phyloP scores from a whole-genome alignment of 192 early-diverging fungal species.

The Dimargaris verticillata region DNA sequence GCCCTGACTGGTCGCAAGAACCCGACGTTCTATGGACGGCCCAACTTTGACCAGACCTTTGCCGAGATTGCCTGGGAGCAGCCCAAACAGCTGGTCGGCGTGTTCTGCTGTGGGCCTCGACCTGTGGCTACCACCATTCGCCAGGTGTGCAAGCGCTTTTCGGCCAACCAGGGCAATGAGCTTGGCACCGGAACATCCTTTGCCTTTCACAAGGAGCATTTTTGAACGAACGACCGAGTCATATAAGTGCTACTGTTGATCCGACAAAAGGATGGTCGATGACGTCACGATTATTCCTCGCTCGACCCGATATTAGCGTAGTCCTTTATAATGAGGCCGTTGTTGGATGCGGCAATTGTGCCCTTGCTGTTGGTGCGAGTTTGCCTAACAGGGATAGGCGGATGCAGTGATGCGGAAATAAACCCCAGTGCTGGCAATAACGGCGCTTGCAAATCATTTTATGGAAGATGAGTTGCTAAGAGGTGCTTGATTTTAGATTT shows the following conservation, averaged over 20 bases:
- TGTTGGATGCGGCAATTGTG: too few species aligned
- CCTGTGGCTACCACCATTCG: constrained; percentile 20
- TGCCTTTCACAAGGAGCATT: constrained; percentile 52
- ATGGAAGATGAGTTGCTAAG: too few species aligned
- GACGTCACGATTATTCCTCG: too few species aligned
- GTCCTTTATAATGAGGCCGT: too few species aligned
- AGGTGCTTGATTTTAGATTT: too few species aligned
- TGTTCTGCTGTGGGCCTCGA: constrained; percentile 66
- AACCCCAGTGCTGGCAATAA: too few species aligned
- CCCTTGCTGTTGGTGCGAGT: too few species aligned
- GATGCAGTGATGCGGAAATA: too few species aligned
- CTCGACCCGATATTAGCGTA: too few species aligned
- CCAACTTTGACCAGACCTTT: constrained; percentile 29
- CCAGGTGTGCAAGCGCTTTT: constrained; percentile 14
- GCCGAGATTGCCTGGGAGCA: constrained; percentile 22
- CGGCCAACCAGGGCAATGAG: constrained; percentile 2
- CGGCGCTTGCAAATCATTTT: too few species aligned
- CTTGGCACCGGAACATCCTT: constrained; percentile 25
- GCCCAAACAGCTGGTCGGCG: constrained; percentile 47
- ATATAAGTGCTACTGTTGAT: neutral
- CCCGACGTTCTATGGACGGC: constrained; percentile 29
- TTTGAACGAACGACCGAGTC: constrained; percentile 25
- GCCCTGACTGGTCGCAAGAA: constrained; percentile 28
- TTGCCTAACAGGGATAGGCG: too few species aligned
- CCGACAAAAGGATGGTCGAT: too few species aligned